These are phyloP conservation scores for Globisporangium spiculum DNA, from an alignment of 352 stramenopile species.

Conservation along the genomic window DNA sequence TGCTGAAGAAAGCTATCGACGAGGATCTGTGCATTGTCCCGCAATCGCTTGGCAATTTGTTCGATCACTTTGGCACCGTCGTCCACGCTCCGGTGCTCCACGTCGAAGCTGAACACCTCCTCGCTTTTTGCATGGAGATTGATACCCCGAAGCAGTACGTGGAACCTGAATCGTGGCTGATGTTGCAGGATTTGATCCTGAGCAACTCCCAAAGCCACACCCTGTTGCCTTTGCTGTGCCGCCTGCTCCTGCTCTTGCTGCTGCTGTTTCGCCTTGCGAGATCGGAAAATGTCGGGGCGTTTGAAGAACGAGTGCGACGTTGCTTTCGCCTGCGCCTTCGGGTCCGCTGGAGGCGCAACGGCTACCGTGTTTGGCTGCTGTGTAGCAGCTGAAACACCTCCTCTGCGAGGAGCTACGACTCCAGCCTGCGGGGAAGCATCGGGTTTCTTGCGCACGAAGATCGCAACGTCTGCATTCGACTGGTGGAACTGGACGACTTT, in stretches of 20 bases:
- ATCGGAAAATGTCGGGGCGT: slow-evolving; percentile 26
- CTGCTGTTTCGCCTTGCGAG: slow-evolving; percentile 16
- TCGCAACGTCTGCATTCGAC: slow-evolving; percentile 6
- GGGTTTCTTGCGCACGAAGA: slow-evolving; percentile 21
- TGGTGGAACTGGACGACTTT: slow-evolving; percentile 36
- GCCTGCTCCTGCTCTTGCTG: background rate
- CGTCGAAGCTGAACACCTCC: slow-evolving; percentile 16
- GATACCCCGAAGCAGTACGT: slow-evolving; percentile 14
- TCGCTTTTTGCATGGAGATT: background rate
- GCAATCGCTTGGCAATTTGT: background rate
- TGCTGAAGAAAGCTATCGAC: slow-evolving; percentile 18
- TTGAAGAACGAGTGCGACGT: slow-evolving; percentile 26
- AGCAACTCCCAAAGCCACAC: background rate
- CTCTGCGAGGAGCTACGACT: background rate
- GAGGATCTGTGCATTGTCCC: background rate
- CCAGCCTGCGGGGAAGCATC: background rate
- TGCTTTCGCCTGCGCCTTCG: background rate
- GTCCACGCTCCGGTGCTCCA: slow-evolving; percentile 8
- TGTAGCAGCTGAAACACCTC: background rate
- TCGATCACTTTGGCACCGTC: slow-evolving; percentile 3
- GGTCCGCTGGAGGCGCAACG: background rate
- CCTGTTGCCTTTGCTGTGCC: background rate
- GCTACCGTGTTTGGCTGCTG: background rate
- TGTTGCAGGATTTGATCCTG: background rate
- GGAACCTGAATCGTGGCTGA: slow-evolving; percentile 10